Percentiles rank a stretch among this genome's conserved stretches.
Conservation (phyloP, 306 rosid species). For the Vachellia collinsii region DNA sequence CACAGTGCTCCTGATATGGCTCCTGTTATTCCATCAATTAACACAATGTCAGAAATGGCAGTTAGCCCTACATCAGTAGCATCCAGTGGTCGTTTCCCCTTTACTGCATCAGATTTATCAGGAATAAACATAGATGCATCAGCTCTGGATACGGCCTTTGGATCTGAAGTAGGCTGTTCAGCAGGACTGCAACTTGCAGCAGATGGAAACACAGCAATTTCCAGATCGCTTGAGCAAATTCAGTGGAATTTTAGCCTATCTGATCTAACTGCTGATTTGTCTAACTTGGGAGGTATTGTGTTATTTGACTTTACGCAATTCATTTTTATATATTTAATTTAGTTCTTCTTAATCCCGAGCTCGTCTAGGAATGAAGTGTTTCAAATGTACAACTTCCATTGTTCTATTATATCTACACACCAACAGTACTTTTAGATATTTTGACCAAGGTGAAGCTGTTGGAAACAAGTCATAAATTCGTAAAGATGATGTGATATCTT, state of each 20-base stretch:
- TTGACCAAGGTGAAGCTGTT: slow-evolving; percentile 4
- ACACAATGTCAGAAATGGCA: slow-evolving; percentile 73
- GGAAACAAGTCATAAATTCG: slow-evolving; percentile 7
- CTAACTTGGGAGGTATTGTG: slow-evolving; percentile 85
- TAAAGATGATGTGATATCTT: not conserved
- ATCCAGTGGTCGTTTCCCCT: slow-evolving; percentile 94
- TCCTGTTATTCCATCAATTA: slow-evolving; percentile 60
- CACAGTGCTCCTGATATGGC: slow-evolving; percentile 58
- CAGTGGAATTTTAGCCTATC: slow-evolving; percentile 91
- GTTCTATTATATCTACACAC: not conserved
- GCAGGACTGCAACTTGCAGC: slow-evolving; percentile 87
- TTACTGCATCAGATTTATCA: slow-evolving; percentile 83
- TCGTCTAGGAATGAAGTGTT: not conserved
- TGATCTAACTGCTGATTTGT: slow-evolving; percentile 88
- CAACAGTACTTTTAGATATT: slow-evolving; percentile 23
- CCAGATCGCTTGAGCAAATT: slow-evolving; percentile 86
- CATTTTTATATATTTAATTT: not conserved
- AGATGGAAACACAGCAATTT: slow-evolving; percentile 75
- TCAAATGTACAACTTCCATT: slow-evolving; percentile 1
- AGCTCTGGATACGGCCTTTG: slow-evolving; percentile 77
- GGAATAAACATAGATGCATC: slow-evolving; percentile 86
- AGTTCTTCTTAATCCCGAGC: not conserved
- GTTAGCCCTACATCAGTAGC: slow-evolving; percentile 77
- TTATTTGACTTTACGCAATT: slow-evolving; percentile 10
- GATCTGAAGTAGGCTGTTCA: slow-evolving; percentile 82